phyloP scores from a whole-genome alignment of 2,329 filamentous ascomycete genomes.

The Nothopassalora personata region DNA sequence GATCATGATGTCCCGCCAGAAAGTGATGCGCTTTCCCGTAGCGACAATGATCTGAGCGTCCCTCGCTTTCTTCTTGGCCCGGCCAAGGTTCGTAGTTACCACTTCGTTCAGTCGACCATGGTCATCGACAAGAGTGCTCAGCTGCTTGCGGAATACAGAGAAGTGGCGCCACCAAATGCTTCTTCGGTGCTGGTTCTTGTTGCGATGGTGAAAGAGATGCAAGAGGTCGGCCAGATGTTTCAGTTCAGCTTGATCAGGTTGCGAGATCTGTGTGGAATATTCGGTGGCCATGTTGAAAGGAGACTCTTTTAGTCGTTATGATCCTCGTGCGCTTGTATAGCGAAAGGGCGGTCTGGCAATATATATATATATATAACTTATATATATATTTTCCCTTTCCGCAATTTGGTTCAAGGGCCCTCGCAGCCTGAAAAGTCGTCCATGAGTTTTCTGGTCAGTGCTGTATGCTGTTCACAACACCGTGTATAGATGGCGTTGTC shows the following conservation, averaged over 20 bases:
- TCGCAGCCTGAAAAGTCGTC: too few relatives aligned
- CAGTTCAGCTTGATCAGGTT: background rate
- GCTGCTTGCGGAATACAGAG: slow-evolving; percentile 62
- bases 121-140: slow-evolving; percentile 49
- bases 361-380: too few relatives aligned
- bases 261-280: slow-evolving; percentile 6
- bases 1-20: slow-evolving; percentile 37
- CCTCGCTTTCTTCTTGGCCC: slow-evolving; percentile 22
- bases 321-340: too few relatives aligned
- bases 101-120: slow-evolving; percentile 19
- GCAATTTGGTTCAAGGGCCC: too few relatives aligned
- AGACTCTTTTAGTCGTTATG: too few relatives aligned
- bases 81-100: slow-evolving; percentile 28
- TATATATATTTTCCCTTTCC: too few relatives aligned
- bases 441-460: too few relatives aligned
- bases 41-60: slow-evolving; percentile 14
- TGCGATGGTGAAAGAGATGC: slow-evolving; percentile 70
- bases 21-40: slow-evolving; percentile 31
- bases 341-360: too few relatives aligned
- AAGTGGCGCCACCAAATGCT: slow-evolving; percentile 78
- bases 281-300: background rate
- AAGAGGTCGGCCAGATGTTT: slow-evolving; percentile 52
- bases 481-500: background rate
- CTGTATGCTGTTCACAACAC: too few relatives aligned
- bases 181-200: slow-evolving; percentile 83